These are phyloP conservation scores for Exophiala dermatitidis DNA, from an alignment of 2,329 filamentous ascomycete genomes.

Conservation along the genomic window DNA sequence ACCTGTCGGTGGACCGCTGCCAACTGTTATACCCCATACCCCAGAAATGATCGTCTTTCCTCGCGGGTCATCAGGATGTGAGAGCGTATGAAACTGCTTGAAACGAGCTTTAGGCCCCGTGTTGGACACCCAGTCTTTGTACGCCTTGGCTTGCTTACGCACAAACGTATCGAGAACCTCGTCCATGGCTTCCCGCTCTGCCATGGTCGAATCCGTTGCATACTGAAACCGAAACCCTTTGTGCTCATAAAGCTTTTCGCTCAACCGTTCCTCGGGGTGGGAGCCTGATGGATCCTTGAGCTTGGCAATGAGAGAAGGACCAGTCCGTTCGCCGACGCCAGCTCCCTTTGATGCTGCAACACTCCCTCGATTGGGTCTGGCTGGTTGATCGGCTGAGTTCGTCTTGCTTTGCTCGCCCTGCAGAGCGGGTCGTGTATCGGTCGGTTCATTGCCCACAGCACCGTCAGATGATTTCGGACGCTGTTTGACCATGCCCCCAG, in stretches of 20 bases:
- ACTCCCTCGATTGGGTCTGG: no score
- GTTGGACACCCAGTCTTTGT: neutral
- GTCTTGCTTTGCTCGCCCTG: no score
- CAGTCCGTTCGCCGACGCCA: neutral
- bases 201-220: conserved; percentile 15
- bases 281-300: conserved; percentile 5
- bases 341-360: neutral
- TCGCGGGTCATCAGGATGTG: conserved; percentile 7
- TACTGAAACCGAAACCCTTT: conserved; percentile 24
- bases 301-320: conserved; percentile 3
- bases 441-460: no score
- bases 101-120: conserved; percentile 2
- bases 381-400: no score
- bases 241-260: conserved; percentile 12
- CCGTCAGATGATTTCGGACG: no score
- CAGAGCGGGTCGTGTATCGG: no score
- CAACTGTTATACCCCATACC: conserved; percentile 20
- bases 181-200: conserved; percentile 17
- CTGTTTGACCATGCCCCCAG: no score
- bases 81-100: conserved; percentile 15
- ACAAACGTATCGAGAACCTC: conserved; percentile 14
- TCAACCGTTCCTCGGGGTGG: conserved; percentile 11
- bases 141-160: neutral
- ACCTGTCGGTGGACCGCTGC: conserved; percentile 3
- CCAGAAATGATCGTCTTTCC: conserved; percentile 18